Evolutionary conservation across 2,329 filamentous ascomycete genomes (phyloP).

Genomic region (Ascochyta viciae-villosae): DNA sequence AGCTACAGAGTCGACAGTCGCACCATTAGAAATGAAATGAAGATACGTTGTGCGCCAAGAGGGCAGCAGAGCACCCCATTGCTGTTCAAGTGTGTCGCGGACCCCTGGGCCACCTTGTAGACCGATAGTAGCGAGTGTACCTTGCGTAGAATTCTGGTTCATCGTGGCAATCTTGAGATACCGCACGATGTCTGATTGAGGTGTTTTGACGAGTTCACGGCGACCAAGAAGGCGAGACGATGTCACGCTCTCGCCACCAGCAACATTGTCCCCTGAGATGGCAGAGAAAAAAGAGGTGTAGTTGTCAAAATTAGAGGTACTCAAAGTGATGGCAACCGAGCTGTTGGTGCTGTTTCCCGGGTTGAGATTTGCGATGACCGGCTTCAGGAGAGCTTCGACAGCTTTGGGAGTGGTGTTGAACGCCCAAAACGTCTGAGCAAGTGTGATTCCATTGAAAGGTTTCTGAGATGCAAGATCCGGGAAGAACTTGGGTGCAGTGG

Average conservation of each 20-base stretch:
- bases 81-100: conserved; percentile 18
- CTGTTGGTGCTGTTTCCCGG: conserved; percentile 8
- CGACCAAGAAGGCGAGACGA: conserved; percentile 41
- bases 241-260: conserved; percentile 33
- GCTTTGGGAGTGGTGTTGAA: conserved; percentile 29
- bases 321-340: conserved; percentile 11
- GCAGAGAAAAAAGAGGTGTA: conserved; percentile 25
- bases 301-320: conserved; percentile 8
- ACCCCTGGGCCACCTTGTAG: conserved; percentile 41
- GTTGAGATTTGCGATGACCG: conserved; percentile 16
- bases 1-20: conserved; percentile 2
- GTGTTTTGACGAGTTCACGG: conserved; percentile 22
- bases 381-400: conserved; percentile 24
- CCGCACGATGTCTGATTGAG: conserved; percentile 5
- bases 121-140: conserved; percentile 35
- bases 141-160: conserved; percentile 24
- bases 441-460: conserved; percentile 15
- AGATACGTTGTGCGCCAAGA: conserved; percentile 47
- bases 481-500: conserved; percentile 3
- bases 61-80: conserved; percentile 38
- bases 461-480: not conserved
- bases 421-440: conserved; percentile 28
- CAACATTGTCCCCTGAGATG: conserved; percentile 26
- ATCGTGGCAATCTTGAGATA: conserved; percentile 23
- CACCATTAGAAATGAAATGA: conserved; percentile 39